phyloP scores from a whole-genome alignment of 2,329 filamentous ascomycete species.

The Metarhizium robertsii region DNA sequence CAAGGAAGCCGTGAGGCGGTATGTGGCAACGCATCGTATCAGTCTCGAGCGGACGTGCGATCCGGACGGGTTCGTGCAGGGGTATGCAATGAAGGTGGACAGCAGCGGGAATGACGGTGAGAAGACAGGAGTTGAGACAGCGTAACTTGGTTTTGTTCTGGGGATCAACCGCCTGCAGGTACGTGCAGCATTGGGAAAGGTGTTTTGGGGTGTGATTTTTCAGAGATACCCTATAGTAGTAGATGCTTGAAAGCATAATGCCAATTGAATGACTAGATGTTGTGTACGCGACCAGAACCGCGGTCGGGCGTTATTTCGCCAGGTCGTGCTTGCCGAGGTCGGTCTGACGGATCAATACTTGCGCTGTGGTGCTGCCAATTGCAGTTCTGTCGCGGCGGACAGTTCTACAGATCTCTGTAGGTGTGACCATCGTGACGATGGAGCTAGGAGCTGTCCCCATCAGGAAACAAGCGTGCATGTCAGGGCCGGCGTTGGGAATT shows the following conservation, averaged over 20 bases:
- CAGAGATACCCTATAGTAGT: not conserved
- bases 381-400: too few relatives aligned
- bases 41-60: slow-evolving; percentile 59
- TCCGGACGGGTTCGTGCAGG: slow-evolving; percentile 63
- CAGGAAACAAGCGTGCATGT: too few relatives aligned
- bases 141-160: not conserved
- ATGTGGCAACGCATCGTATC: slow-evolving; percentile 55
- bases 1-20: slow-evolving; percentile 51
- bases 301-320: too few relatives aligned
- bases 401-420: too few relatives aligned
- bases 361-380: too few relatives aligned
- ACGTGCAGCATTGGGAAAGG: not conserved
- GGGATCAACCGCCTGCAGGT: not conserved
- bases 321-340: too few relatives aligned
- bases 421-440: too few relatives aligned
- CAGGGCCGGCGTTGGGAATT: too few relatives aligned
- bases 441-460: too few relatives aligned
- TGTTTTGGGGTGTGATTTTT: slow-evolving; percentile 1
- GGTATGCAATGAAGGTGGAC: slow-evolving; percentile 45
- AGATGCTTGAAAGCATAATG: not conserved
- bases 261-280: not conserved
- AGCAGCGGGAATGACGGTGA: slow-evolving; percentile 24
- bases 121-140: slow-evolving; percentile 11
- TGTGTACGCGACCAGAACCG: not conserved
- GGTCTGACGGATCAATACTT: too few relatives aligned